Base-by-base conservation (phyloP, 257 asterid genomes). In the Capsicum rhomboideum region DNA sequence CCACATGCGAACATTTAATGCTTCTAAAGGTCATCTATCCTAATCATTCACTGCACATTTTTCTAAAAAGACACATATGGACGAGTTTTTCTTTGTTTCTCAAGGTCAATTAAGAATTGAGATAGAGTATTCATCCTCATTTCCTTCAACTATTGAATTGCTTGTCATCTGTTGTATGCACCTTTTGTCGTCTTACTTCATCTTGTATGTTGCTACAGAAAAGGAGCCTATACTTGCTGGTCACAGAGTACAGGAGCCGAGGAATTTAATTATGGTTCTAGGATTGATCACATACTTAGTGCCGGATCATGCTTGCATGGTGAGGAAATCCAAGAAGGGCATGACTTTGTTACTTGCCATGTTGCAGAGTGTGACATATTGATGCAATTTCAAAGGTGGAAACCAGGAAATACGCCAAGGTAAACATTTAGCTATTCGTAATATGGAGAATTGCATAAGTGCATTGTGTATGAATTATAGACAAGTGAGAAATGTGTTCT, bases 181-280 rank as follows among this genome's bases (percentile, higher is more conserved):
- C 42, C 16, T 75, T 75, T 75, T 49, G 26, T 75, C 23, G 37
- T 49, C 16, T 42, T 12, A 72, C 46, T 61, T 82, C 72, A 52
- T 88, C 78, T 77, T 49, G 56, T 72, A 78, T 68, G 71, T 50
- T 42, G 42, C 69, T 68, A 80, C 90, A 94, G 99, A 85, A 90
- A 84, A 74, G 97, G 91, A 78, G 99, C 98, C 56, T 96, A 90
- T 87, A 93, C 99, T 64, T 96, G 99, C 91, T 96, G 99, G 99
- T 82, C 99, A 1, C 91, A 97, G 44, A 96, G 89, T 89, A 88
- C 98, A 87, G 98, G 99, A 80, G 99, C 98, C 2, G 99, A 92
- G 90, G 94, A 90, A 90, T 96, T 96, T 91, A 94, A 96, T 88
- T 94, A 85, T 87, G 99, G 99, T 84, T 55, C 98, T 78, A 95